Evolutionary conservation across 2,329 filamentous ascomycete genomes (phyloP).

Genomic region (Triangularia verruculosa): DNA sequence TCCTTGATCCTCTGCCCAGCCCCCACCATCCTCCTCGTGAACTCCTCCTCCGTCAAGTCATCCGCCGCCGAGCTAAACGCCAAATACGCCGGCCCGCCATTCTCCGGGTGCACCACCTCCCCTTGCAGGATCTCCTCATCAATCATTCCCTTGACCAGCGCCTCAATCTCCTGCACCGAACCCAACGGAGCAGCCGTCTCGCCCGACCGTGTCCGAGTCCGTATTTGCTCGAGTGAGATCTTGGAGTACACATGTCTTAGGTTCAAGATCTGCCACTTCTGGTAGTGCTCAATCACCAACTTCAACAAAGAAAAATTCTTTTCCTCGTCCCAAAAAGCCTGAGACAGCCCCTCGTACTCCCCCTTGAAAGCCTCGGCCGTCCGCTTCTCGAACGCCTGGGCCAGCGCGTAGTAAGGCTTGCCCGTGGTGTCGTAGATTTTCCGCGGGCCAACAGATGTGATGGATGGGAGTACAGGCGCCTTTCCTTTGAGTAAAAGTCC

Average conservation of each 20-base stretch:
- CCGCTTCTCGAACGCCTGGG: conserved; percentile 60
- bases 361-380: conserved; percentile 49
- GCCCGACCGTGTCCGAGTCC: conserved; percentile 50
- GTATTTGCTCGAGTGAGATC: conserved; percentile 53
- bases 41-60: conserved; percentile 48
- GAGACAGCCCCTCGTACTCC: conserved; percentile 57
- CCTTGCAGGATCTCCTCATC: conserved; percentile 51
- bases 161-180: conserved; percentile 43
- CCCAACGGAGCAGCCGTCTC: conserved; percentile 47
- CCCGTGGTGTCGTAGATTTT: conserved; percentile 58
- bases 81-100: conserved; percentile 46
- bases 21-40: conserved; percentile 45
- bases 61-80: conserved; percentile 46
- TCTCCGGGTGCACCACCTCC: conserved; percentile 45
- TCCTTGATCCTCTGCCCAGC: conserved; percentile 42
- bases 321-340: conserved; percentile 63
- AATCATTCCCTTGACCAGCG: conserved; percentile 55
- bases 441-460: conserved; percentile 50
- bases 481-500: conserved; percentile 69
- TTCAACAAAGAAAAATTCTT: conserved; percentile 68
- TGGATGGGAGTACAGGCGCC: conserved; percentile 52
- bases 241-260: conserved; percentile 69
- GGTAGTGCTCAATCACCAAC: conserved; percentile 68
- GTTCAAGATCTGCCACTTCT: conserved; percentile 70
- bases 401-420: conserved; percentile 69